These are phyloP conservation scores for Taphrina pruni DNA, from an alignment of 1,139 yeast genomes.

Conservation along the genomic window DNA sequence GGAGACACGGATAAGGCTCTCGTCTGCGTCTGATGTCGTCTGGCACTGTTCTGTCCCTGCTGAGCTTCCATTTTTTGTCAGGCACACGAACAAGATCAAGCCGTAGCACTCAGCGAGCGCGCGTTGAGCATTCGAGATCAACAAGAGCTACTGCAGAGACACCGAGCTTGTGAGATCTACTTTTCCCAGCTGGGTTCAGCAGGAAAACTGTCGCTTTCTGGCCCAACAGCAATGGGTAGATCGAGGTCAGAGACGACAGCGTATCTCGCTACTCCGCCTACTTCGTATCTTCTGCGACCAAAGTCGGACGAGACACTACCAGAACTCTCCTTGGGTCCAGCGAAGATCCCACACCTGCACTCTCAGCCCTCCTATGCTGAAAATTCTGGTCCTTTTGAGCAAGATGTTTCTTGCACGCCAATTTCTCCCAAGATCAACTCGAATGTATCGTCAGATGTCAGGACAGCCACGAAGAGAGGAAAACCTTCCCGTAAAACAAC, in stretches of 20 bases:
- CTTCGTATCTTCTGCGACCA: conserved; percentile 21
- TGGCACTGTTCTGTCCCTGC: neutral
- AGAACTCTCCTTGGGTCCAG: conserved; percentile 26
- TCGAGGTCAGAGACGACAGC: conserved; percentile 8
- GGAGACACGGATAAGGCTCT: neutral
- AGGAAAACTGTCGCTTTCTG: neutral
- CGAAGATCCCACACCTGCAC: conserved; percentile 4
- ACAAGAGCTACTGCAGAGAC: too few relatives aligned
- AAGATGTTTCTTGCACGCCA: neutral
- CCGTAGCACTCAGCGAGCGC: too few relatives aligned
- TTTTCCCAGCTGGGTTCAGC: neutral
- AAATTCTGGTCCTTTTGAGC: neutral
- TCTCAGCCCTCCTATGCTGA: neutral
- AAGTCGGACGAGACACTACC: conserved; percentile 28
- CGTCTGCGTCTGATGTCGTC: neutral
- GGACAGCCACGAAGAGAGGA: neutral
- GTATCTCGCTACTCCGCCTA: conserved; percentile 35
- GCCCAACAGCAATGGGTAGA: conserved; percentile 7
- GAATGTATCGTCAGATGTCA: neutral
- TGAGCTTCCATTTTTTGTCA: too few relatives aligned
- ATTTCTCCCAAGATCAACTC: neutral
- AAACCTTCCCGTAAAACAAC: conserved; percentile 58
- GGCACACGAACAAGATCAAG: too few relatives aligned
- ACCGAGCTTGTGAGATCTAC: too few relatives aligned
- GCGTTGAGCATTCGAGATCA: too few relatives aligned